A percentile compares a stretch with the other conserved stretches of the same genome.
phyloP scores from a whole-genome alignment of 345 rosid genomes.

The Anacardium occidentale region DNA sequence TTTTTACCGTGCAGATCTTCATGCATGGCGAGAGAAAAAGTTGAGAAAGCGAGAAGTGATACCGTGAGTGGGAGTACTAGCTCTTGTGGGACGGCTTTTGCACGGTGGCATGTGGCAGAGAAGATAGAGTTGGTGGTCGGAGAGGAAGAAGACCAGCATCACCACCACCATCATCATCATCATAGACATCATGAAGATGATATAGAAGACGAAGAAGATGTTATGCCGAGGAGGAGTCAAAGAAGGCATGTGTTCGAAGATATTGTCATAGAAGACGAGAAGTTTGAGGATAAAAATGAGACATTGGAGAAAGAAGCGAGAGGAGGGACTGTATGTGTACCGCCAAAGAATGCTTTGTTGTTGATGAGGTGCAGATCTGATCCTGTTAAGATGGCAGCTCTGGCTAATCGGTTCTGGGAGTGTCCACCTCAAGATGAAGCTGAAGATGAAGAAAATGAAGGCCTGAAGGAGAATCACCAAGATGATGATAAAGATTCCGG shows the following conservation, averaged over 20 bases:
- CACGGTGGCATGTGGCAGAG: conserved; percentile 75
- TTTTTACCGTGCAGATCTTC: conserved; percentile 82
- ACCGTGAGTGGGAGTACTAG: conserved; percentile 15
- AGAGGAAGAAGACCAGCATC: conserved; percentile 29
- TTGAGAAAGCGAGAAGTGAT: conserved; percentile 23
- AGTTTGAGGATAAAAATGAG: conserved; percentile 23
- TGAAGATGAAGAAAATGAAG: conserved; percentile 9
- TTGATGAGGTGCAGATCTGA: conserved; percentile 96
- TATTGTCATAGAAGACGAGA: conserved; percentile 50
- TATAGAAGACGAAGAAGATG: conserved; percentile 20
- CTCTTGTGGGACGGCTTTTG: conserved; percentile 73
- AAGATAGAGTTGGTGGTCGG: conserved; percentile 77
- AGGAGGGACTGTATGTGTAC: conserved; percentile 56
- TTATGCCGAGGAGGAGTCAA: conserved; percentile 47
- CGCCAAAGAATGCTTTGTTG: conserved; percentile 87
- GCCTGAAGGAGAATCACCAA: background rate
- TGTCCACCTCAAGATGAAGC: conserved; percentile 40
- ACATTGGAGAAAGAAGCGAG: conserved; percentile 41
- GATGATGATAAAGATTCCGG: background rate
- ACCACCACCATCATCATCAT: no score
- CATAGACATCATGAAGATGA: conserved; percentile 21
- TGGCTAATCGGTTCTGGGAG: conserved; percentile 71
- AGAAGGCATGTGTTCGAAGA: conserved; percentile 76
- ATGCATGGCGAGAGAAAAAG: conserved; percentile 47
- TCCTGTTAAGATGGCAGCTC: conserved; percentile 87